These are phyloP conservation scores for Hansenula lynferdii DNA, from an alignment of 1,139 yeast genomes.

Conservation along the genomic window DNA sequence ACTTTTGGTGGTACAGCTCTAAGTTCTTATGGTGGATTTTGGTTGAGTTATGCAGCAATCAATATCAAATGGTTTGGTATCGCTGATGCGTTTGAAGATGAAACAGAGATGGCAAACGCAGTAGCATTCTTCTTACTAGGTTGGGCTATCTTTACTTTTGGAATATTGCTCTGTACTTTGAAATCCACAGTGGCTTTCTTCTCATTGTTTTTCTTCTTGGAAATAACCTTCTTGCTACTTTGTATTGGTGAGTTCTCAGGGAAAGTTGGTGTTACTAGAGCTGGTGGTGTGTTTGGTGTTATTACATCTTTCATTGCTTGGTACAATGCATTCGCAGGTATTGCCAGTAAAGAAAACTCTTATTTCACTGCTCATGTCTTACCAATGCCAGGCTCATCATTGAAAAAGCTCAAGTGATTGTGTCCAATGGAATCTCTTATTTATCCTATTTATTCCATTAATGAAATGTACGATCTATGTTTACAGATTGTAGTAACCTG, in stretches of 20 bases:
- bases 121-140: slow-evolving; percentile 59
- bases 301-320: slow-evolving; percentile 65
- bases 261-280: slow-evolving; percentile 37
- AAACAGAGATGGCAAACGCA: slow-evolving; percentile 36
- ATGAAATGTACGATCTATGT: no score
- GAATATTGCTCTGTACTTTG: slow-evolving; percentile 53
- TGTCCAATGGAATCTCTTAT: no score
- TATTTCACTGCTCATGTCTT: slow-evolving; percentile 53
- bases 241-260: slow-evolving; percentile 53
- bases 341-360: slow-evolving; percentile 58
- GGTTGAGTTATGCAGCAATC: slow-evolving; percentile 64
- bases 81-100: slow-evolving; percentile 39
- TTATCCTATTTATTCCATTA: no score
- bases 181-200: slow-evolving; percentile 69
- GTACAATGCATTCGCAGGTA: slow-evolving; percentile 77
- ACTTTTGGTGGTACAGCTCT: slow-evolving; percentile 75
- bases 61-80: slow-evolving; percentile 62
- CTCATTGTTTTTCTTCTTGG: slow-evolving; percentile 52
- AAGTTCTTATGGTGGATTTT: slow-evolving; percentile 67
- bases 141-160: slow-evolving; percentile 66
- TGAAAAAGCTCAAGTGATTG: not conserved
- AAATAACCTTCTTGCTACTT: slow-evolving; percentile 59
- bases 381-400: slow-evolving; percentile 36
- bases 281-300: slow-evolving; percentile 66
- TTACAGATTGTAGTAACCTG: no score